Percentiles rank a stretch among this genome's conserved stretches.
phyloP scores from a whole-genome alignment of 2,329 filamentous ascomycete genomes.

The Aspergillus alliaceus region DNA sequence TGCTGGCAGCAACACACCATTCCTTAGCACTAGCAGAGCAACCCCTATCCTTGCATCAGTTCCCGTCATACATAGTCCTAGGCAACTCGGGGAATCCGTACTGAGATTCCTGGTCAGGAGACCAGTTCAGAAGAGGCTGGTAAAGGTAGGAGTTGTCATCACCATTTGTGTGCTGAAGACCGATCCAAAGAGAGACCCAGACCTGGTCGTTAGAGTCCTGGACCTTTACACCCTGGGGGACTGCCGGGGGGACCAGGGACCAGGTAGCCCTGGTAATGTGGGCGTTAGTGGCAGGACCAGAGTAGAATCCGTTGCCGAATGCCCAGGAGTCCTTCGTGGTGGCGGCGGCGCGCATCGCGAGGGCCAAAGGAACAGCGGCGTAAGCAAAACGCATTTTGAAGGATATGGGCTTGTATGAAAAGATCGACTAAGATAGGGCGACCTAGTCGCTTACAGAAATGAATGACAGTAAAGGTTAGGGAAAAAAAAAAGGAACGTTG shows the following conservation, averaged over 20 bases:
- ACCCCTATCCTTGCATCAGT: slow-evolving; percentile 5
- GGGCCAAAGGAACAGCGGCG: background rate
- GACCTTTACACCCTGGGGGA: slow-evolving; percentile 6
- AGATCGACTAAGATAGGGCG: background rate
- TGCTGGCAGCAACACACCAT: slow-evolving; percentile 22
- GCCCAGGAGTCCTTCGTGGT: slow-evolving; percentile 13
- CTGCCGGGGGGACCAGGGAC: slow-evolving; percentile 15
- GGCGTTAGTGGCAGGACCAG: slow-evolving; percentile 15
- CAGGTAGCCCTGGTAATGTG: slow-evolving; percentile 20
- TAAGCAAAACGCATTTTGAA: background rate
- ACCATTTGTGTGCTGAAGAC: slow-evolving; percentile 12
- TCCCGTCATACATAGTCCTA: too few species aligned
- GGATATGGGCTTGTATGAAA: background rate
- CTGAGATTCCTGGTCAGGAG: slow-evolving; percentile 19
- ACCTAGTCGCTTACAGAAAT: background rate
- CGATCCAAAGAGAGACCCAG: slow-evolving; percentile 21
- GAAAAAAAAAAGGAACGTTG: background rate
- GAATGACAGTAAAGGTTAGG: background rate
- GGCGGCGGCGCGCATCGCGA: slow-evolving; percentile 8
- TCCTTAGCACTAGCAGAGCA: slow-evolving; percentile 13
- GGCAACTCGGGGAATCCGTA: background rate
- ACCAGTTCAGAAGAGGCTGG: slow-evolving; percentile 21
- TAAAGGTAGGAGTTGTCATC: slow-evolving; percentile 11
- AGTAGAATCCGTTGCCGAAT: slow-evolving; percentile 20
- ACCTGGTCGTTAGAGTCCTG: slow-evolving; percentile 10